Percentiles rank a stretch among this genome's conserved stretches.
Evolutionary conservation across 495 filamentous ascomycete genomes (phyloP).

Genomic region (Parmelia sp.): DNA sequence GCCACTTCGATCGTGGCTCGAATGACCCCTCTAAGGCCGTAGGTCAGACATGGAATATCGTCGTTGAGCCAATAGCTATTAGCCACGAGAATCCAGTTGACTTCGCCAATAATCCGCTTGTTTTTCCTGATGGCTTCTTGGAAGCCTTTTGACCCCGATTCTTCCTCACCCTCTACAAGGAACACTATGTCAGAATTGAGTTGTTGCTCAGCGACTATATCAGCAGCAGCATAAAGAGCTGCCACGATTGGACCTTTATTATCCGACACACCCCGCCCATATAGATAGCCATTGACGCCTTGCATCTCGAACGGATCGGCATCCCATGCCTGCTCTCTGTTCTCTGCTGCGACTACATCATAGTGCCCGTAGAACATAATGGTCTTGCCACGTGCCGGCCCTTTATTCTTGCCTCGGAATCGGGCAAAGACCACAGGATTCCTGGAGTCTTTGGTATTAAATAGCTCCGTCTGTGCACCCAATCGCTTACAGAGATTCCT

Average conservation of each 20-base stretch:
- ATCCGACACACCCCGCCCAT: slow-evolving; percentile 93
- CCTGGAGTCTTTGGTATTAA: slow-evolving; percentile 63
- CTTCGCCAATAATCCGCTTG: slow-evolving; percentile 76
- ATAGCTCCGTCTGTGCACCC: slow-evolving; percentile 79
- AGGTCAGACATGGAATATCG: slow-evolving; percentile 88
- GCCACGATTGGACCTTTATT: slow-evolving; percentile 95
- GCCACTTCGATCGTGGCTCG: slow-evolving; percentile 84
- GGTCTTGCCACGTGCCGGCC: slow-evolving; percentile 59
- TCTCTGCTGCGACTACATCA: slow-evolving; percentile 92
- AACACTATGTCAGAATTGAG: slow-evolving; percentile 85
- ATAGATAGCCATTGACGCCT: slow-evolving; percentile 85
- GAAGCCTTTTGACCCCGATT: slow-evolving; percentile 87
- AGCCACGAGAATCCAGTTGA: slow-evolving; percentile 89
- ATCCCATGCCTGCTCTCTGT: slow-evolving; percentile 69
- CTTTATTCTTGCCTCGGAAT: slow-evolving; percentile 63
- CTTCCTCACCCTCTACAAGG: slow-evolving; percentile 94
- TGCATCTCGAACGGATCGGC: slow-evolving; percentile 79
- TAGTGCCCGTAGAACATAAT: slow-evolving; percentile 98
- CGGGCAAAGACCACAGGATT: slow-evolving; percentile 89
- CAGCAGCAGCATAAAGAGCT: slow-evolving; percentile 85
- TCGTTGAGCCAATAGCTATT: slow-evolving; percentile 99
- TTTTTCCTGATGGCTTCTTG: slow-evolving; percentile 67
- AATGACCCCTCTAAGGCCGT: slow-evolving; percentile 89
- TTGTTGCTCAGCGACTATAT: slow-evolving; percentile 68
- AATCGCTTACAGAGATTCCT: slow-evolving; percentile 83